Conservation (phyloP, 495 filamentous ascomycete genomes). For the Aspergillus coremiiformis region DNA sequence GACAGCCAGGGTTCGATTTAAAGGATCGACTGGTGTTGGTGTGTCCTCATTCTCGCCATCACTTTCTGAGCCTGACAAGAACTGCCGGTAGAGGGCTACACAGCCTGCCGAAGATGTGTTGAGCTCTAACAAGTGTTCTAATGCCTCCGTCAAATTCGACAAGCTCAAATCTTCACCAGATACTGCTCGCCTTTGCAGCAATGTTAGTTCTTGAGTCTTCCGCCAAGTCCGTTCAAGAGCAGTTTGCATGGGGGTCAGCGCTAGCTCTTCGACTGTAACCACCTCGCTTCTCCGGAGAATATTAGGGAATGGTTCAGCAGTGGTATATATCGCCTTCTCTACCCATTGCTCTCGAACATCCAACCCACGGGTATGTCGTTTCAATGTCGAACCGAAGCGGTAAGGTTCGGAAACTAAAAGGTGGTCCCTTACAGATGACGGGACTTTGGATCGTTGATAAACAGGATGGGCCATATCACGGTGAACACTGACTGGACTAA, state of each 20-base stretch:
- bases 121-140: constrained; percentile 64
- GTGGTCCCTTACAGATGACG: constrained; percentile 73
- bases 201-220: constrained; percentile 77
- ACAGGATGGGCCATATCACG: constrained; percentile 80
- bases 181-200: constrained; percentile 64
- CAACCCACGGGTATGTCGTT: constrained; percentile 55
- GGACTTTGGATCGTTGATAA: constrained; percentile 78
- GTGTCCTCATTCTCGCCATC: constrained; percentile 38
- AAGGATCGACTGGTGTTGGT: constrained; percentile 45
- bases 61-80: constrained; percentile 51
- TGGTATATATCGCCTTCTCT: constrained; percentile 81
- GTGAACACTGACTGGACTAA: constrained; percentile 71
- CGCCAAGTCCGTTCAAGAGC: constrained; percentile 85
- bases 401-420: constrained; percentile 67
- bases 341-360: constrained; percentile 64
- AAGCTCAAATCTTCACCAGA: constrained; percentile 65
- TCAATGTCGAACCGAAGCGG: constrained; percentile 64
- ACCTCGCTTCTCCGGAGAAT: constrained; percentile 87
- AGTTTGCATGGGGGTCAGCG: constrained; percentile 70
- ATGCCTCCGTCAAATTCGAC: constrained; percentile 59
- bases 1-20: constrained; percentile 78
- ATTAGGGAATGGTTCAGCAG: constrained; percentile 82
- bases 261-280: constrained; percentile 54
- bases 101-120: constrained; percentile 54
- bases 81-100: constrained; percentile 65